Evolutionary conservation across 2,329 filamentous ascomycete species (phyloP), one percentile per base, ranked within the genome.

Genomic region (Ophiocordyceps polyrhachis-furcata): DNA sequence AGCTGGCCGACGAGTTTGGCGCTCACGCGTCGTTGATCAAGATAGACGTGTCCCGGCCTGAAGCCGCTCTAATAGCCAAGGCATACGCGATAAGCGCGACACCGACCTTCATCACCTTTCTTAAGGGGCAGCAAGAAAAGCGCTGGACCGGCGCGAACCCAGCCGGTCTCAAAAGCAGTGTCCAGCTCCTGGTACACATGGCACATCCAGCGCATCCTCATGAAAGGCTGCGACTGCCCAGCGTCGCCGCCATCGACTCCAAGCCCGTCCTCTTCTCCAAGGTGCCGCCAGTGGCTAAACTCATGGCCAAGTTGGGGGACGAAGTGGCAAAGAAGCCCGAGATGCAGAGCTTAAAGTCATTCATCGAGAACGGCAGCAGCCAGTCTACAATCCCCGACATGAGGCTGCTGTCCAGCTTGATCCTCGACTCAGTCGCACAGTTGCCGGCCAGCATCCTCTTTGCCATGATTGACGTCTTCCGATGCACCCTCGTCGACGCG

Each of bases 31-130:
- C 76, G 0, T 72, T 95, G 42, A 79, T 95, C 63, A 91, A 93
- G 56, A 77, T 93, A 13, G 88, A 96, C 56, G 77, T 85, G 42
- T 78, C 76, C 15, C 65, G 70, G 13, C 78, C 76, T 14, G 65
- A 71, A 17, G 78, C 81, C 3, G 73, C 70, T 46, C 74, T 76
- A 48, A 74, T 84, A 42, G 77, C 71, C 21, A 68, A 68, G 40
- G 71, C 70, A 47, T 93, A 83, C 56, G 64, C 69, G 1, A 73
- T 95, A 44, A 71, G 74, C 2, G 81, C 81, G 4, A 94, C 88
- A 0, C 89, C 89, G 1, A 94, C 88, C 0, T 93, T 96, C 55
- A 75, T 91, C 55, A 89, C 86, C 0, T 93, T 88, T 56, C 62
- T 89, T 9, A 79, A 73, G 44, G 86, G 87, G 2, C 63, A 79